These are phyloP conservation scores for Arachis monticola DNA, from an alignment of 331 rosid genomes.

Conservation along the genomic window DNA sequence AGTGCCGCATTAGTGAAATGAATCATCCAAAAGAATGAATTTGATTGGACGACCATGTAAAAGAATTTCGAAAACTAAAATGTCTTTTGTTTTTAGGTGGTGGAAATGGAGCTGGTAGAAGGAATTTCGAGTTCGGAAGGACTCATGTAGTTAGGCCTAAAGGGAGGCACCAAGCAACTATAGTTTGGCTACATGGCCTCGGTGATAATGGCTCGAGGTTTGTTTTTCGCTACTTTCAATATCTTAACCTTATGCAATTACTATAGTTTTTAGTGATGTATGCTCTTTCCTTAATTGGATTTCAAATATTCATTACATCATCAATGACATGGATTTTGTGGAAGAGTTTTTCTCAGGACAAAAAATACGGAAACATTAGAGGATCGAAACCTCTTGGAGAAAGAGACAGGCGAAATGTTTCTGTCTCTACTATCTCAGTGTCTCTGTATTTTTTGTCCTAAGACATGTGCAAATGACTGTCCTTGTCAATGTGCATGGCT, in stretches of 20 bases:
- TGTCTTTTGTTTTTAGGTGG: slow-evolving; percentile 51
- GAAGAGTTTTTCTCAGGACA: slow-evolving; percentile 4
- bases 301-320: not conserved
- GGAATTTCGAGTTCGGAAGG: slow-evolving; percentile 87
- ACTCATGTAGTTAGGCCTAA: slow-evolving; percentile 92
- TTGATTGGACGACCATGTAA: slow-evolving; percentile 44
- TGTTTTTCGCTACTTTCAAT: slow-evolving; percentile 23
- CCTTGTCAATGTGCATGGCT: slow-evolving; percentile 60
- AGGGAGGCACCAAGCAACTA: slow-evolving; percentile 89
- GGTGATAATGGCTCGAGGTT: slow-evolving; percentile 97
- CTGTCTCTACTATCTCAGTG: too few species aligned
- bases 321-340: slow-evolving; percentile 25
- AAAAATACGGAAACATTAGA: too few species aligned
- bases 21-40: slow-evolving; percentile 17
- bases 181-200: slow-evolving; percentile 95
- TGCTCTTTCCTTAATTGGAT: slow-evolving; percentile 10
- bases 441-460: too few species aligned
- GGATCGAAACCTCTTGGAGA: too few species aligned
- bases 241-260: slow-evolving; percentile 30
- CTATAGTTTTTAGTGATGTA: slow-evolving; percentile 28
- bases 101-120: slow-evolving; percentile 69
- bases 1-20: not conserved
- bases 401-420: too few species aligned
- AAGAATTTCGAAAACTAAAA: too few species aligned
- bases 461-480: slow-evolving; percentile 34